Base-by-base conservation (phyloP, 768 basidiomycete species). In the Daedaleopsis nitida region DNA sequence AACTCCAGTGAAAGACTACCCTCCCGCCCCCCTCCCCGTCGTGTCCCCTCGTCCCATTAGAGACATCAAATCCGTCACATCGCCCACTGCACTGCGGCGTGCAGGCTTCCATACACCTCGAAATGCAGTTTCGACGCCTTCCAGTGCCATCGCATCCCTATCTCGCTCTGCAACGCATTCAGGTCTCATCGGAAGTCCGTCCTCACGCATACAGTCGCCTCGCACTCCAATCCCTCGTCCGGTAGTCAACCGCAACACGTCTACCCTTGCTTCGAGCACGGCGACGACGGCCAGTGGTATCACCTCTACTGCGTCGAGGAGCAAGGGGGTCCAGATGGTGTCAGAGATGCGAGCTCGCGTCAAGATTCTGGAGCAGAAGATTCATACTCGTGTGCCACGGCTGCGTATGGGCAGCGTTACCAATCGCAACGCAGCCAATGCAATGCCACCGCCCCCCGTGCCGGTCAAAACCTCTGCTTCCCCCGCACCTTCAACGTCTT, bases 261-360 rank as follows among this genome's bases (percentile, higher is more conserved):
- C 79, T 43, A 45, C 62, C 3, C 16, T 64, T 8, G 73, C 72
- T 39, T 67, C 79, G 37, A 76, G 75, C 44, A 60, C 61, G 14
- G 56, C 70, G 24, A 66, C 64, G n/a, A 63, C 74, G 10, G 66
- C 71, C 8, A 67, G 62, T 51, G 71, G 62, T 57, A 54, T 76
- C 43, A 71, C 72, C 9, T 66, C 80, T 56, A 82, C 82, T 3
- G 75, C 83, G 13, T 82, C 89, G 5, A 89, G 81, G 77, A 92
- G 83, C 72, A 89, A 86, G 71, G 92, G 92, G 27, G 91, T 93
- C 3, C 92, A 94, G 69, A 94, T 95, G 93, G 91, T 94, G 6
- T 89, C 90, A 23, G 93, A 94, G 71, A 92, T 95, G 89, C 85
- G 93, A 44, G 91, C 91, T 42, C 83, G 89, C 54, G 92, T 94